Evolutionary conservation across 179 eudicot species (phyloP).

Genomic region (Gypsophila paniculata): DNA sequence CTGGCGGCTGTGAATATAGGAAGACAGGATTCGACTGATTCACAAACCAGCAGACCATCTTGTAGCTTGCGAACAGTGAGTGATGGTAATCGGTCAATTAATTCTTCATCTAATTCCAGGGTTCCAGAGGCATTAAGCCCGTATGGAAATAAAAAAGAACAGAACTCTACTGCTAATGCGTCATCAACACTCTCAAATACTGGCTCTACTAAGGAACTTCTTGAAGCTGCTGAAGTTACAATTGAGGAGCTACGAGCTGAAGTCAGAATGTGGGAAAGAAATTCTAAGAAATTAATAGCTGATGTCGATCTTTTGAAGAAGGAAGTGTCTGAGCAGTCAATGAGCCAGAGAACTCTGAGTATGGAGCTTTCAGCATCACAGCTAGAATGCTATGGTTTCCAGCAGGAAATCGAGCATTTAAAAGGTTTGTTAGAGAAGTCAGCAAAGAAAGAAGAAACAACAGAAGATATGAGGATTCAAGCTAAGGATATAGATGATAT

Average conservation of each 20-base stretch:
- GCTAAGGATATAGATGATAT: slow-evolving; percentile 36
- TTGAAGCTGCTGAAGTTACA: slow-evolving; percentile 71
- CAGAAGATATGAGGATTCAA: slow-evolving; percentile 37
- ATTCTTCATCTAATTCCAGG: slow-evolving; percentile 38
- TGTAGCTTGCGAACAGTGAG: slow-evolving; percentile 25
- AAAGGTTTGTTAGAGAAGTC: slow-evolving; percentile 45
- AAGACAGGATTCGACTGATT: slow-evolving; percentile 42
- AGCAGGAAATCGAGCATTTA: slow-evolving; percentile 53
- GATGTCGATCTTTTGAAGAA: slow-evolving; percentile 57
- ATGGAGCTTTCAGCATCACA: slow-evolving; percentile 70
- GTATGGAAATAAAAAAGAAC: slow-evolving; percentile 30
- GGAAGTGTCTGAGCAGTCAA: slow-evolving; percentile 52
- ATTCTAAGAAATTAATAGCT: slow-evolving; percentile 55
- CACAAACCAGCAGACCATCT: slow-evolving; percentile 35
- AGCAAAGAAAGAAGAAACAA: slow-evolving; percentile 24
- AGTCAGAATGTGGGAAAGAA: slow-evolving; percentile 80
- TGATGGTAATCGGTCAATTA: slow-evolving; percentile 40
- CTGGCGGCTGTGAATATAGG: no score
- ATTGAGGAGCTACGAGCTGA: slow-evolving; percentile 66
- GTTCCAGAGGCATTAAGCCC: slow-evolving; percentile 28
- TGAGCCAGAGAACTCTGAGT: slow-evolving; percentile 42
- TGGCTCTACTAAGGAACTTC: slow-evolving; percentile 53
- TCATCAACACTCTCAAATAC: slow-evolving; percentile 37
- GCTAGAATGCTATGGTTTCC: slow-evolving; percentile 45
- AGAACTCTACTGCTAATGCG: slow-evolving; percentile 27